These are phyloP conservation scores for Penicillium canescens DNA, from an alignment of 495 filamentous ascomycete species.

Conservation along the genomic window DNA sequence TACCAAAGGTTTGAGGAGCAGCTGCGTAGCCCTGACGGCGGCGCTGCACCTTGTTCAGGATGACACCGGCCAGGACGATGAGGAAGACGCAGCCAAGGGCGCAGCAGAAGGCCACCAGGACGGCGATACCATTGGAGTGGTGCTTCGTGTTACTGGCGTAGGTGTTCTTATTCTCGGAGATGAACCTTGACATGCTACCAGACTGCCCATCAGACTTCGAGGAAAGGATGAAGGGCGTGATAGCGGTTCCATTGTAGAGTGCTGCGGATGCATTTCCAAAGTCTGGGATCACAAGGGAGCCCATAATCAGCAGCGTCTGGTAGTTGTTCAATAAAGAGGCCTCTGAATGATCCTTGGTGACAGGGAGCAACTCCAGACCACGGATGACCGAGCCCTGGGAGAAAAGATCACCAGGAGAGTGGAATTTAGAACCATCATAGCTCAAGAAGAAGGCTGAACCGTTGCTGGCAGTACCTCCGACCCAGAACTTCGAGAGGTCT, in stretches of 20 bases:
- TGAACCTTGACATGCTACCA: slow-evolving; percentile 75
- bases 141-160: slow-evolving; percentile 55
- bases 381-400: slow-evolving; percentile 65
- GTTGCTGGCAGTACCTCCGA: slow-evolving; percentile 64
- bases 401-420: slow-evolving; percentile 57
- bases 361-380: slow-evolving; percentile 75
- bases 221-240: slow-evolving; percentile 79
- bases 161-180: slow-evolving; percentile 71
- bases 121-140: slow-evolving; percentile 81
- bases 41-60: slow-evolving; percentile 81
- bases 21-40: slow-evolving; percentile 84
- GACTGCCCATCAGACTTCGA: slow-evolving; percentile 58
- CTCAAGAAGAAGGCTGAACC: slow-evolving; percentile 76
- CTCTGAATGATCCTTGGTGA: slow-evolving; percentile 64
- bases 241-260: slow-evolving; percentile 76
- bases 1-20: slow-evolving; percentile 69
- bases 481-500: slow-evolving; percentile 74
- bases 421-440: slow-evolving; percentile 65
- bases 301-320: slow-evolving; percentile 78
- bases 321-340: slow-evolving; percentile 62
- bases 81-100: slow-evolving; percentile 84
- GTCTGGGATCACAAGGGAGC: slow-evolving; percentile 68
- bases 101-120: slow-evolving; percentile 90
- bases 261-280: slow-evolving; percentile 88
- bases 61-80: slow-evolving; percentile 79